A percentile compares a stretch with the other conserved stretches of the same genome.
Evolutionary conservation across 202 grass and related monocot genomes (phyloP).

Genomic region (Alloteropsis angusta): DNA sequence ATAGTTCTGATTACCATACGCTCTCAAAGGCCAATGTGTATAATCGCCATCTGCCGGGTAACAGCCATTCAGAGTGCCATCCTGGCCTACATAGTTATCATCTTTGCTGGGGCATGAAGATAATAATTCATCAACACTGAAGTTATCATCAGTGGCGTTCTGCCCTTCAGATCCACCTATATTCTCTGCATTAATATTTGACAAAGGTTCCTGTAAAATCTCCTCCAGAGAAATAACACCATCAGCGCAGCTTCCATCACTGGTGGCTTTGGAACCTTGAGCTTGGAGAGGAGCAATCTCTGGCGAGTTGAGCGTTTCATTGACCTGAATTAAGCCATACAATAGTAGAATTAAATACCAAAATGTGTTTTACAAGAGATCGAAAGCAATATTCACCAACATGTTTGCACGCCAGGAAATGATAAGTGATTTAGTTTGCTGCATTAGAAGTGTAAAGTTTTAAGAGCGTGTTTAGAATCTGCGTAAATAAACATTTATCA

Average conservation of each 20-base stretch:
- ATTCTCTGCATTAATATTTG: constrained; percentile 21
- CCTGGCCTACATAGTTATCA: constrained; percentile 36
- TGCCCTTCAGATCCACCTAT: constrained; percentile 20
- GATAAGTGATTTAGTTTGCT: not conserved
- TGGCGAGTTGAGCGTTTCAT: constrained; percentile 10
- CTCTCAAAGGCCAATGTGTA: constrained; percentile 48
- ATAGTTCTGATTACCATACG: constrained; percentile 44
- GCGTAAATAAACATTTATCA: constrained; percentile 3
- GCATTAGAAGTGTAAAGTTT: not conserved
- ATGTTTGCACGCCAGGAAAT: not conserved
- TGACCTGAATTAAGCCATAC: constrained; percentile 25
- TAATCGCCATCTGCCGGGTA: constrained; percentile 26
- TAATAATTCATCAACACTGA: constrained; percentile 22
- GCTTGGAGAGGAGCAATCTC: constrained; percentile 21
- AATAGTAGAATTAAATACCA: constrained; percentile 9
- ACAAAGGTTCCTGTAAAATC: constrained; percentile 37
- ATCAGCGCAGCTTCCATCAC: constrained; percentile 13
- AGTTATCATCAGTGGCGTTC: constrained; percentile 30
- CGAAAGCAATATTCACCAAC: not conserved
- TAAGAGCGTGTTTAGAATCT: not conserved
- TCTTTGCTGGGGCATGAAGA: constrained; percentile 12
- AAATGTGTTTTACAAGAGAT: not conserved
- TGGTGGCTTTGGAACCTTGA: constrained; percentile 29
- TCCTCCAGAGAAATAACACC: constrained; percentile 42
- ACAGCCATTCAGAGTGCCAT: constrained; percentile 22